phyloP scores from a whole-genome alignment of 2,329 filamentous ascomycete species.

The Hymenoscyphus fraxineus region DNA sequence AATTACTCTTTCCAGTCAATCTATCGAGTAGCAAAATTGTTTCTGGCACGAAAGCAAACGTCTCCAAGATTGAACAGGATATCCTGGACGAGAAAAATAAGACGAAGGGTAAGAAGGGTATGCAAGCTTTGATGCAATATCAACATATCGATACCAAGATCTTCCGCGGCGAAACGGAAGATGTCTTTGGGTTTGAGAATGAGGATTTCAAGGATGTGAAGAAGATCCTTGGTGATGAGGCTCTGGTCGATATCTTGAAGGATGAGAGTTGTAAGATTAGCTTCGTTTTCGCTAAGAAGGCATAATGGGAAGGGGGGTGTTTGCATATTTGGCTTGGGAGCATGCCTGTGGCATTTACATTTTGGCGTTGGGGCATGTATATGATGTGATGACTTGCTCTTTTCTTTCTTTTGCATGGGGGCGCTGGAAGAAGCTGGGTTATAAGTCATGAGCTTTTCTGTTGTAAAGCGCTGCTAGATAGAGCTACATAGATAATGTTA shows the following conservation, averaged over 20 bases:
- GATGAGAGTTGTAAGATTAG: constrained; percentile 41
- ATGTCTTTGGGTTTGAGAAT: constrained; percentile 32
- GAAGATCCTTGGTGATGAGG: constrained; percentile 45
- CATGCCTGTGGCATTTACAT: neutral
- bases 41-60: constrained; percentile 43
- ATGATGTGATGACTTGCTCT: neutral
- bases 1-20: constrained; percentile 27
- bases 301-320: constrained; percentile 13
- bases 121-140: constrained; percentile 52
- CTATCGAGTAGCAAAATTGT: constrained; percentile 28
- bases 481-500: too few species aligned
- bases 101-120: constrained; percentile 32
- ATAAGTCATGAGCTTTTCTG: too few species aligned
- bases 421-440: neutral
- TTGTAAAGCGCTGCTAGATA: too few species aligned
- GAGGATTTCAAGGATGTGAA: constrained; percentile 36
- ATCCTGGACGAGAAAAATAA: constrained; percentile 35
- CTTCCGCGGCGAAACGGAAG: constrained; percentile 34
- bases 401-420: neutral
- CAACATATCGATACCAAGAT: constrained; percentile 46
- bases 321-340: neutral
- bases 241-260: constrained; percentile 45
- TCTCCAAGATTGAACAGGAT: constrained; percentile 42
- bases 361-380: neutral
- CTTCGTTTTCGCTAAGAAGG: constrained; percentile 46